Conservation (phyloP, 805 yeast species). For the Lipomyces kockii region DNA sequence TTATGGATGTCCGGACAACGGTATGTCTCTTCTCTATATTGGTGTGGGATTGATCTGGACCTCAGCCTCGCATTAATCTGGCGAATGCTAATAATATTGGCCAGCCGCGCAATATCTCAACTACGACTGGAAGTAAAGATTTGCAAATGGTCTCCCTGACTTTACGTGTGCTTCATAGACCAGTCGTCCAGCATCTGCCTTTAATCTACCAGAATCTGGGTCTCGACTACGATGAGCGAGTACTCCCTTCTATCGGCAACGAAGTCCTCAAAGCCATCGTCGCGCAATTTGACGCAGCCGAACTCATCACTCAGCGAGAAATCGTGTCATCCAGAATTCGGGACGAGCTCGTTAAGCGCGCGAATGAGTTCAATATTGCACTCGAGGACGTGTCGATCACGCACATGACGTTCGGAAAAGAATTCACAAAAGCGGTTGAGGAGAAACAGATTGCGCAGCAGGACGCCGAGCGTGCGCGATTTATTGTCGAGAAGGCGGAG, state of each 20-base stretch:
- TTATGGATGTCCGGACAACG: conserved; percentile 89
- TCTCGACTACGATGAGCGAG: conserved; percentile 92
- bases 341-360: conserved; percentile 80
- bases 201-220: conserved; percentile 88
- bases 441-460: conserved; percentile 99
- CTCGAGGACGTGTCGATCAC: conserved; percentile 97
- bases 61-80: not conserved
- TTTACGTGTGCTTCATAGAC: conserved; percentile 89
- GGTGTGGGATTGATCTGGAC: not conserved
- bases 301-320: conserved; percentile 95
- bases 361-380: conserved; percentile 84
- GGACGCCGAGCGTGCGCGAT: conserved; percentile 97
- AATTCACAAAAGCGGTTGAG: conserved; percentile 97
- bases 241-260: conserved; percentile 88
- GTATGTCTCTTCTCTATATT: conserved; percentile 39
- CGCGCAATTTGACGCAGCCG: conserved; percentile 95
- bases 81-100: not conserved
- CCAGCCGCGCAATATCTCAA: conserved; percentile 82
- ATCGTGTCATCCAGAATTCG: conserved; percentile 87
- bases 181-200: conserved; percentile 83
- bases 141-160: conserved; percentile 94
- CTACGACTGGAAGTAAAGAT: conserved; percentile 97
- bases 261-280: conserved; percentile 88
- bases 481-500: conserved; percentile 91
- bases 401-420: conserved; percentile 95